Percentiles rank a stretch among this genome's conserved stretches.
Conservation (phyloP, 2,329 filamentous ascomycete species). For the Plenodomus tracheiphilus region DNA sequence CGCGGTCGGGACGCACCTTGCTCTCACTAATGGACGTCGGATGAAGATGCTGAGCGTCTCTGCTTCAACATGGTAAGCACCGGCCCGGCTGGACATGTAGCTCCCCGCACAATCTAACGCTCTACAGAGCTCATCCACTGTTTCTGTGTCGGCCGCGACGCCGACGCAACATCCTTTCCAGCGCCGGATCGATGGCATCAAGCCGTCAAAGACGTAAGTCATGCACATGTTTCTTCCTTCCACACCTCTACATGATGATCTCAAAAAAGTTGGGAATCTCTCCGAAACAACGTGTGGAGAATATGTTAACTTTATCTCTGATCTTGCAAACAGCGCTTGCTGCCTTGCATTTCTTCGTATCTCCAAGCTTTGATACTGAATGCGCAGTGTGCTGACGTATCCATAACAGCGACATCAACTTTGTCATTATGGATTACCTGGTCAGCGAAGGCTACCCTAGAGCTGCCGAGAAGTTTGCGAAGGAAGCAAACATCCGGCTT, state of each 20-base stretch:
- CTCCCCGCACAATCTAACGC: constrained; percentile 18
- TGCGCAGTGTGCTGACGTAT: constrained; percentile 27
- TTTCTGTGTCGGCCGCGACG: constrained; percentile 74
- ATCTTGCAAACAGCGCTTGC: constrained; percentile 43
- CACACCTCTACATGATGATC: constrained; percentile 69
- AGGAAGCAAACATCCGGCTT: constrained; percentile 84
- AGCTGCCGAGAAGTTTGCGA: constrained; percentile 89
- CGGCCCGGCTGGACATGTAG: constrained; percentile 7
- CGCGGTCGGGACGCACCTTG: constrained; percentile 35
- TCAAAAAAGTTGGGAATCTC: constrained; percentile 99
- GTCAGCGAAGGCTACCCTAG: constrained; percentile 93
- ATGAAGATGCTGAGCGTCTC: constrained; percentile 36
- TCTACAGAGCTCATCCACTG: constrained; percentile 62
- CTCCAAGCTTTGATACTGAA: background rate
- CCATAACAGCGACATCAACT: constrained; percentile 81
- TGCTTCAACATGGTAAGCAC: constrained; percentile 42
- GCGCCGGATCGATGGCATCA: constrained; percentile 78
- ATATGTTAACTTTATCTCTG: constrained; percentile 77
- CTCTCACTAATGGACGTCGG: constrained; percentile 41
- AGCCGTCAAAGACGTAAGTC: constrained; percentile 84
- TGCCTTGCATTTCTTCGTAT: constrained; percentile 10
- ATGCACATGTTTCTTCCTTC: constrained; percentile 3
- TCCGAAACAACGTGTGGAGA: constrained; percentile 97
- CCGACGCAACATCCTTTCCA: constrained; percentile 76
- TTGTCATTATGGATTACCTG: constrained; percentile 93